Evolutionary conservation across 345 rosid species (phyloP).

Genomic region (Pistacia atlantica): DNA sequence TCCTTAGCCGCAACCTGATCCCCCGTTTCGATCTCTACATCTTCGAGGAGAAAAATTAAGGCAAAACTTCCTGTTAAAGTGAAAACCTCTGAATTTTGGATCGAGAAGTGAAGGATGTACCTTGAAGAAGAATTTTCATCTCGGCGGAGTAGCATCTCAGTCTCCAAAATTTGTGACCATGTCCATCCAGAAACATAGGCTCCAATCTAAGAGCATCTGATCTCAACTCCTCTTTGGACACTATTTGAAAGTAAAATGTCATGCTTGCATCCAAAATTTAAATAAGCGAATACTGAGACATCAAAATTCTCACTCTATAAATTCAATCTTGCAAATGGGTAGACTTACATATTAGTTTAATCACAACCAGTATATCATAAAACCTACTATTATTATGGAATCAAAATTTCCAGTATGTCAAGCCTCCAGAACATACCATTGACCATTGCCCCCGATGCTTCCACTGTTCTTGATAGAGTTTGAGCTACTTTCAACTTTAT

Average conservation of each 20-base stretch:
- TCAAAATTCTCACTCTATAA: too few relatives aligned
- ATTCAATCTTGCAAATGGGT: too few relatives aligned
- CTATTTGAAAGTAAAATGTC: not conserved
- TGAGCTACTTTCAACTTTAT: conserved; percentile 27
- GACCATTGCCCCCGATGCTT: conserved; percentile 27
- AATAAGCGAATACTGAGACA: not conserved
- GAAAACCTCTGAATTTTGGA: too few relatives aligned
- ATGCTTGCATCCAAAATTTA: not conserved
- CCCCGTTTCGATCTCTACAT: conserved; percentile 47
- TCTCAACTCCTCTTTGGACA: conserved; percentile 39
- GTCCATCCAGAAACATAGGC: conserved; percentile 45
- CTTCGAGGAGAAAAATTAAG: conserved; percentile 2
- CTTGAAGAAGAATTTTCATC: conserved; percentile 61
- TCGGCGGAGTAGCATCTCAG: conserved; percentile 41
- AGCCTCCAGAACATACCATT: conserved; percentile 38
- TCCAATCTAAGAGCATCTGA: conserved; percentile 68
- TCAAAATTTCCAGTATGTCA: not conserved
- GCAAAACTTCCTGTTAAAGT: not conserved
- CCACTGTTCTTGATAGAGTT: conserved; percentile 43
- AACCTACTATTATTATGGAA: not conserved
- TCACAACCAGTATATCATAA: not conserved
- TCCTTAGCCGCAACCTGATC: conserved; percentile 40
- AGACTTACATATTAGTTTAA: not conserved
- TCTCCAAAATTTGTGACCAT: conserved; percentile 67
- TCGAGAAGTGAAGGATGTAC: conserved; percentile 25